A percentile compares a stretch with the other conserved stretches of the same genome.
Evolutionary conservation across 2,329 filamentous ascomycete species (phyloP).

Genomic region (Fusarium sp.): DNA sequence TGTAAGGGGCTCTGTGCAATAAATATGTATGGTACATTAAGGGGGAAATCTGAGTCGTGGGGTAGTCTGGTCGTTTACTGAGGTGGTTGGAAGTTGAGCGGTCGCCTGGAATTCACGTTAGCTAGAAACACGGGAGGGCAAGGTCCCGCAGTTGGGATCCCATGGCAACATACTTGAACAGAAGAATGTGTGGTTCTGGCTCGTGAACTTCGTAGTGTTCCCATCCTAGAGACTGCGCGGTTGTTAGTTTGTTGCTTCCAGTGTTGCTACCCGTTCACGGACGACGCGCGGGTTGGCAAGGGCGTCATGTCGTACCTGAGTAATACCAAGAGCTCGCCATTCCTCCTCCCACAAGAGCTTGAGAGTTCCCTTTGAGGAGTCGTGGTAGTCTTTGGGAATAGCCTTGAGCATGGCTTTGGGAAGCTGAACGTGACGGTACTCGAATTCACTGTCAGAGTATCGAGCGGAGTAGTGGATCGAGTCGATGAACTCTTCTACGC

Average conservation of each 20-base stretch:
- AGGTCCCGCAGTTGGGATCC: background rate
- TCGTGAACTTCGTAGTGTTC: conserved; percentile 99
- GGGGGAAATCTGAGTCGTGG: conserved; percentile 36
- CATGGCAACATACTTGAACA: conserved; percentile 87
- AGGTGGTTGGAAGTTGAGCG: conserved; percentile 85
- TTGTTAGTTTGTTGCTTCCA: conserved; percentile 28
- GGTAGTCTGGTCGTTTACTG: conserved; percentile 52
- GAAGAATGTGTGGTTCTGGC: conserved; percentile 95
- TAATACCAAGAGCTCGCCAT: conserved; percentile 97
- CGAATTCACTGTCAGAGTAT: conserved; percentile 91
- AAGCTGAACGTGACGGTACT: conserved; percentile 97
- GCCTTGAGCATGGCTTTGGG: conserved; percentile 98
- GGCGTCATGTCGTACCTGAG: conserved; percentile 73
- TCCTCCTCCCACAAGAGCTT: conserved; percentile 99
- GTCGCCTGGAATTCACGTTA: conserved; percentile 67
- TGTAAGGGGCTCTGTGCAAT: conserved; percentile 38
- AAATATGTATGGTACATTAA: conserved; percentile 48
- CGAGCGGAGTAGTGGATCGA: conserved; percentile 96
- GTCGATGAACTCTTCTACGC: conserved; percentile 91
- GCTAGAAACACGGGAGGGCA: background rate
- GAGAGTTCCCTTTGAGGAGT: conserved; percentile 87
- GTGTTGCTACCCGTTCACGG: background rate
- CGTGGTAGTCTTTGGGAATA: conserved; percentile 95
- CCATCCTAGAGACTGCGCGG: conserved; percentile 89
- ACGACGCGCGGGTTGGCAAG: background rate